phyloP scores from a whole-genome alignment of 495 filamentous ascomycete species.

The Aspergillus incahuasiensis region DNA sequence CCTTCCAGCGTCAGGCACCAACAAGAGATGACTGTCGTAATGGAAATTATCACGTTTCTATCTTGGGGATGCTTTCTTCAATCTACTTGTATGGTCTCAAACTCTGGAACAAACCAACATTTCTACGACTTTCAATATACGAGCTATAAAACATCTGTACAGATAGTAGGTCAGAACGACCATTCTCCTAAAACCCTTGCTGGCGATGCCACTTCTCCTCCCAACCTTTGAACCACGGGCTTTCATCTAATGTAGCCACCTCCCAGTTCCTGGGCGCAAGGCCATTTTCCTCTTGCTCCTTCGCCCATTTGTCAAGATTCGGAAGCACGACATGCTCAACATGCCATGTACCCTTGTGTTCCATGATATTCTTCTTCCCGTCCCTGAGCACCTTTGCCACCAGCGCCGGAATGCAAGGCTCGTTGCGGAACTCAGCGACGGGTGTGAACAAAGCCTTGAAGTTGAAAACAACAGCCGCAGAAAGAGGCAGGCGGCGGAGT shows the following conservation, averaged over 20 bases:
- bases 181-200: conserved; percentile 58
- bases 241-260: conserved; percentile 71
- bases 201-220: conserved; percentile 74
- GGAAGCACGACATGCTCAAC: conserved; percentile 73
- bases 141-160: conserved; percentile 1
- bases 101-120: not conserved
- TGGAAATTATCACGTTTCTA: too few relatives aligned
- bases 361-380: conserved; percentile 70
- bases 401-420: conserved; percentile 68
- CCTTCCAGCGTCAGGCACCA: not conserved
- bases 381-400: conserved; percentile 63
- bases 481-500: conserved; percentile 73
- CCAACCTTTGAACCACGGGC: conserved; percentile 80
- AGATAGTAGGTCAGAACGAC: conserved; percentile 2
- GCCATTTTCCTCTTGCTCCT: conserved; percentile 65
- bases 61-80: too few relatives aligned
- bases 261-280: conserved; percentile 62
- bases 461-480: conserved; percentile 76
- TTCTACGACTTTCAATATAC: not conserved
- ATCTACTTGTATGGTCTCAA: not conserved
- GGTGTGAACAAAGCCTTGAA: conserved; percentile 90
- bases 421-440: conserved; percentile 64
- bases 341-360: conserved; percentile 85
- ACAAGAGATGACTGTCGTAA: too few relatives aligned
- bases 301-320: conserved; percentile 58